These are phyloP conservation scores for Acer campestre DNA, from an alignment of 345 rosid species.

Conservation along the genomic window DNA sequence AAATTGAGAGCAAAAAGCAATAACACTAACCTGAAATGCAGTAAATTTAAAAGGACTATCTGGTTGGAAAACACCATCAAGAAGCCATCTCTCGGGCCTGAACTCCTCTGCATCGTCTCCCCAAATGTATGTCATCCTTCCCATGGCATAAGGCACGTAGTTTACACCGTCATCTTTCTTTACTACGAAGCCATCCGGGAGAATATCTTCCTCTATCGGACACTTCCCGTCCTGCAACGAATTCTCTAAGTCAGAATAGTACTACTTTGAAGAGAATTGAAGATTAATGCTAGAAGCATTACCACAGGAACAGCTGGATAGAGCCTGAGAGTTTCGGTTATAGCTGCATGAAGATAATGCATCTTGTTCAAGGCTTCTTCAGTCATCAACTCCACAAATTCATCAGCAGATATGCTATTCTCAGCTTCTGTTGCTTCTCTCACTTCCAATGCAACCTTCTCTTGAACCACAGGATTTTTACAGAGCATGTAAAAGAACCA, in stretches of 20 bases:
- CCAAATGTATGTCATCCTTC: conserved; percentile 43
- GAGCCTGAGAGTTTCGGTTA: conserved; percentile 46
- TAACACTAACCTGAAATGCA: conserved; percentile 38
- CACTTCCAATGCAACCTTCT: conserved; percentile 31
- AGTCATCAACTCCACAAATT: conserved; percentile 27
- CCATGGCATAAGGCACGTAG: conserved; percentile 40
- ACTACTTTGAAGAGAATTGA: neutral
- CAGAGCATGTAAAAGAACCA: conserved; percentile 50
- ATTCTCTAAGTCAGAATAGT: neutral
- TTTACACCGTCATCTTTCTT: conserved; percentile 37
- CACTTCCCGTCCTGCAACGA: conserved; percentile 37
- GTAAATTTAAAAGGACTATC: conserved; percentile 44
- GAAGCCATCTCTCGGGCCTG: conserved; percentile 46
- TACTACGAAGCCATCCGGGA: conserved; percentile 42
- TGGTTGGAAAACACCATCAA: conserved; percentile 29
- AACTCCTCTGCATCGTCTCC: conserved; percentile 47
- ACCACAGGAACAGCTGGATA: conserved; percentile 51
- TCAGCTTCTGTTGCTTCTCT: conserved; percentile 20
- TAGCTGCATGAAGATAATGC: conserved; percentile 44
- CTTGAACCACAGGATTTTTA: conserved; percentile 35
- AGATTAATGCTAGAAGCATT: neutral
- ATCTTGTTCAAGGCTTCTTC: conserved; percentile 42
- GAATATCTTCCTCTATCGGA: conserved; percentile 36
- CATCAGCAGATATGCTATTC: conserved; percentile 16
- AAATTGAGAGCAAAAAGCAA: neutral